Conservation (phyloP, 192 early-diverging fungal species). For the Coemansia erecta region DNA sequence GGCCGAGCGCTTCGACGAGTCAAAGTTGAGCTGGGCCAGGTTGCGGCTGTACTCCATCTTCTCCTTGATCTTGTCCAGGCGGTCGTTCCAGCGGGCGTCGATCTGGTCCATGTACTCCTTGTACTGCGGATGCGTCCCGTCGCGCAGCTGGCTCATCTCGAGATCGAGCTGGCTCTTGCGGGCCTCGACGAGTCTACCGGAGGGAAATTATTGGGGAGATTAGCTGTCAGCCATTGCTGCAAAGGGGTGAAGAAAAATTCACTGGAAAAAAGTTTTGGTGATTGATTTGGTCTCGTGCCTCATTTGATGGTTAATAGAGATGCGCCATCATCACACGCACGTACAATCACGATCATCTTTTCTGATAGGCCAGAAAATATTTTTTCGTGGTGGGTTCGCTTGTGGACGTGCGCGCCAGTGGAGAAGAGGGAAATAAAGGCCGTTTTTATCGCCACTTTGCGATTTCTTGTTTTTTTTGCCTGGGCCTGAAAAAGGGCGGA, state of each 20-base stretch:
- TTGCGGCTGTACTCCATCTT: constrained; percentile 19
- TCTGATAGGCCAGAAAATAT: not conserved
- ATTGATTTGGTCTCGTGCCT: constrained; percentile 1
- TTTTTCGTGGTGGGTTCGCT: not conserved
- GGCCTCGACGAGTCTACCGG: constrained; percentile 37
- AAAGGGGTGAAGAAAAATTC: not conserved
- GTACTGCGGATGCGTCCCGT: constrained; percentile 49
- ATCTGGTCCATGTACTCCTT: constrained; percentile 26
- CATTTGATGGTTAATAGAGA: not conserved
- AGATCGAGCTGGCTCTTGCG: constrained; percentile 40
- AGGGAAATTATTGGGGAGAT: not conserved
- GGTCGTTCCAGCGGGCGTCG: constrained; percentile 43
- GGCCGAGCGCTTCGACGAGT: constrained; percentile 12
- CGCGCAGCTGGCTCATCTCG: constrained; percentile 37
- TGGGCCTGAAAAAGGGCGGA: too few species aligned
- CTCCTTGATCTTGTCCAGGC: constrained; percentile 31
- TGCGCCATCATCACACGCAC: not conserved
- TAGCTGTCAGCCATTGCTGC: not conserved
- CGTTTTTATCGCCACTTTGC: not conserved
- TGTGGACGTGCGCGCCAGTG: too few species aligned
- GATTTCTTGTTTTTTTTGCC: not conserved
- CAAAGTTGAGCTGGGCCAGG: constrained; percentile 22
- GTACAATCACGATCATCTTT: constrained; percentile 9
- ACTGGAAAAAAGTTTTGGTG: not conserved
- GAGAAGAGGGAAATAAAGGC: too few species aligned